Evolutionary conservation across 2,329 filamentous ascomycete species (phyloP), one percentile per base, ranked within the genome.

Genomic region (Colletotrichum phormii): DNA sequence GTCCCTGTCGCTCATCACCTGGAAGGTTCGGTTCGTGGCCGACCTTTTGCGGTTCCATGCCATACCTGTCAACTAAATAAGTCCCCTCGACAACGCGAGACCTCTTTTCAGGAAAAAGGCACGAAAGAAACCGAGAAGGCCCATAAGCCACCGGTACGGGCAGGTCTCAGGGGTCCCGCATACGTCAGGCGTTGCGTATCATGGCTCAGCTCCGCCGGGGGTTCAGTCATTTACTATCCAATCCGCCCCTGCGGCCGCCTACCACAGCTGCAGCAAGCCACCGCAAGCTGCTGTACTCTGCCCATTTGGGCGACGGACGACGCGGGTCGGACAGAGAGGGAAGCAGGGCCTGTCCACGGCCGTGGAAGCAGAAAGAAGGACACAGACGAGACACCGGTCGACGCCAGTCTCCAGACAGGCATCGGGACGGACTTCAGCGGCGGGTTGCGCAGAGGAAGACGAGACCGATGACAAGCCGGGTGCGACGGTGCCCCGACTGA

Each of bases 1-100:
- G 71, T 73, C 61, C 71, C 71, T 73, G 71, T 73, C 67, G 71
- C 67, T 72, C 71, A 73, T 59, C 33, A 35, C 71, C 71, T 51
- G 62, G 65, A 72, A 55, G 54, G 60, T 60, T 55, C 33, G 15
- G n/a, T 53, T 53, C 42, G 42, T 62, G 26, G 59, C 53, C 59
- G 59, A 53, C 54, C 26, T 64, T 60, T 58, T 65, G 37, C 67
- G 53, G 51, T 33, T 26, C 13, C 37, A 42, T 42, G 15, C 26
- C 59, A 31, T 22, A 15, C 26, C 46, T 54, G n/a, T 22, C n/a
- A 54, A 22, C 22, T 54, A 59, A 51, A 42, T 24, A 64, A 22
- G 55, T 70, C 70, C 31, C 65, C 70, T 59, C 60, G 70, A 64
- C 70, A 70, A 72, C 65, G 66, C 58, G 26, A 58, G 69, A 51